Base-by-base conservation (phyloP, 306 rosid genomes). In the Boehmeria nivea region DNA sequence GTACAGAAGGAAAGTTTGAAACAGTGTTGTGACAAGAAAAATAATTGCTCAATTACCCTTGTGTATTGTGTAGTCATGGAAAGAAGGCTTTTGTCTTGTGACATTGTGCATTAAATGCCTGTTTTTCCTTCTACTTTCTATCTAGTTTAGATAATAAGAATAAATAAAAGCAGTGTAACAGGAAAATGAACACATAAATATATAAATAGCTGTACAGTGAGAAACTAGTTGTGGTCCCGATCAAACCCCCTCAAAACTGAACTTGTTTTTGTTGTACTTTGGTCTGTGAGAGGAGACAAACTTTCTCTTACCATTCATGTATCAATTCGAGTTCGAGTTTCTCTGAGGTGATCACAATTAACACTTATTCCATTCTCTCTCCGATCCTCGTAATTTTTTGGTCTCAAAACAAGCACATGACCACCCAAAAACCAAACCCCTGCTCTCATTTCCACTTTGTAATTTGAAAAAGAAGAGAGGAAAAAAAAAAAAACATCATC, bases 101-200 rank as follows among this genome's bases (percentile, higher is more conserved):
- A 51, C 51, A 22, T 37, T 38, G 52, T 18, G 71, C 71, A 73
- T 65, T 69, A 10, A 73, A 47, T 65, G 55, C 45, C 31, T 42
- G 60, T 20, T 23, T 43, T 6, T 18, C 13, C n/a, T 44, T 17
- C 9, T 44, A 6, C 1, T 1, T 7, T 14, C 2, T 44, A 16
- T 8, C 20, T 18, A 44, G 6, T 31, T 4, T 31, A 31, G 9
- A 31, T 31, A 31, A n/a, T n/a, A n/a, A n/a, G n/a, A 31, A 31
- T 31, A 2, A 54, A 55, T 39, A 27, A 22, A 49, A 12, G 53
- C 34, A 16, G 27, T 5, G 33, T 40, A 39, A 44, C n/a, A 28
- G 11, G 19, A 48, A 13, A 46, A 49, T 31, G 9, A 31, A 31
- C 36, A 31, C 5, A 33, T 17, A 4, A 55, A 36, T 25, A n/a